A percentile compares a stretch with the other conserved stretches of the same genome.
Conservation (phyloP, 2,329 filamentous ascomycete genomes). For the Diaporthe vaccinii region DNA sequence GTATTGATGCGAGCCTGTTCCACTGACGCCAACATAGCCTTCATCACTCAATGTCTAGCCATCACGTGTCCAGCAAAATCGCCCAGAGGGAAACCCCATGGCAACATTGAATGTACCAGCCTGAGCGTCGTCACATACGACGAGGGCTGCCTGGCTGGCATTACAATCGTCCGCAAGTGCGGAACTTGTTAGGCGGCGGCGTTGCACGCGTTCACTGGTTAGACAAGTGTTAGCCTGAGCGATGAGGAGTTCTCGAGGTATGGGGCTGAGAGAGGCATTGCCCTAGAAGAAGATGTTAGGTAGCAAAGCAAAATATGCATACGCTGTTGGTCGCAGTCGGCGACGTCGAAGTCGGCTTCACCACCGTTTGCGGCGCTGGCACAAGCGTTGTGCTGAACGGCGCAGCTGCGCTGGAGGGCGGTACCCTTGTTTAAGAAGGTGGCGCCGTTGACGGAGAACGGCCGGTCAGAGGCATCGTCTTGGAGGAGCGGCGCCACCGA, state of each 20-base stretch:
- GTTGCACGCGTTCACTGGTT: slow-evolving; percentile 52
- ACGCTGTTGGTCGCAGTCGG: slow-evolving; percentile 58
- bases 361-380: slow-evolving; percentile 62
- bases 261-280: not conserved
- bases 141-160: slow-evolving; percentile 49
- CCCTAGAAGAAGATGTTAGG: not conserved
- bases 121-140: slow-evolving; percentile 51
- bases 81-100: slow-evolving; percentile 48
- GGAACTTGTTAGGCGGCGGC: slow-evolving; percentile 35
- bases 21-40: no score
- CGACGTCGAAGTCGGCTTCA: slow-evolving; percentile 50
- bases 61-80: not conserved
- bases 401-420: slow-evolving; percentile 62
- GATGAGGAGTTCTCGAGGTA: no score
- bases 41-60: no score
- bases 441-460: slow-evolving; percentile 67
- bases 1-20: no score
- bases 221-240: not conserved
- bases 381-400: slow-evolving; percentile 64
- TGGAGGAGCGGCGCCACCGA: slow-evolving; percentile 57
- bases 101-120: slow-evolving; percentile 55
- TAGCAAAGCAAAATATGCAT: not conserved
- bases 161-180: slow-evolving; percentile 52
- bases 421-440: slow-evolving; percentile 64
- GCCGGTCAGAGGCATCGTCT: slow-evolving; percentile 52